Evolutionary conservation across 257 asterid species (phyloP), one percentile per base, ranked within the genome.

Genomic region (Scutellaria galericulata): DNA sequence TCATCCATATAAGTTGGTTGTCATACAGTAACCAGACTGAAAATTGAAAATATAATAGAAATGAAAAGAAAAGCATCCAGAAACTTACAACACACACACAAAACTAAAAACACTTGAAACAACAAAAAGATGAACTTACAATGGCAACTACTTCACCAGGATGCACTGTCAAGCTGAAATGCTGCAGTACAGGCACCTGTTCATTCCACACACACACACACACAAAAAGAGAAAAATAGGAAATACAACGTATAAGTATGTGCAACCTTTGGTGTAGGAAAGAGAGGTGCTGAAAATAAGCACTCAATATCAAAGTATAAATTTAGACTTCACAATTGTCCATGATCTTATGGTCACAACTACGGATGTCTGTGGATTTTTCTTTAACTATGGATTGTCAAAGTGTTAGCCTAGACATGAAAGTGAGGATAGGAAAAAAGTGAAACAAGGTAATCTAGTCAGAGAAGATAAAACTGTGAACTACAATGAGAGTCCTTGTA

Each of bases 91-190:
- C 20, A 59, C 48, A 15, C 66, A 6, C 61, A 1, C 68, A 71
- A n/a, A 5, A 51, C 7, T 1, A 20, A 53, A 5, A 1, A 20
- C 46, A 73, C 31, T 27, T 7, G n/a, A 65, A 55, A 41, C 50
- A 67, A 46, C 14, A 11, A 54, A 64, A 37, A 22, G 39, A 40
- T 10, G 37, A 6, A 85, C 98, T 91, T 87, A 94, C 99, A 68
- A 95, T 62, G 61, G 99, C 99, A 76, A 92, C 91, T 57, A 92
- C 88, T 88, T 95, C 97, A 75, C 93, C 89, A 20, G 98, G 96
- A 79, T 87, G 81, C 69, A 92, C 90, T 64, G 77, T 66, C 69
- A 95, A 77, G 90, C 80, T 88, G 81, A 95, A 76, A 66, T 80
- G 77, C 44, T 78, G 89, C 67, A 92, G 82, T 56, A 88, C 90